Conservation (phyloP, 441 rosid genomes). For the Omphalea diandra region DNA sequence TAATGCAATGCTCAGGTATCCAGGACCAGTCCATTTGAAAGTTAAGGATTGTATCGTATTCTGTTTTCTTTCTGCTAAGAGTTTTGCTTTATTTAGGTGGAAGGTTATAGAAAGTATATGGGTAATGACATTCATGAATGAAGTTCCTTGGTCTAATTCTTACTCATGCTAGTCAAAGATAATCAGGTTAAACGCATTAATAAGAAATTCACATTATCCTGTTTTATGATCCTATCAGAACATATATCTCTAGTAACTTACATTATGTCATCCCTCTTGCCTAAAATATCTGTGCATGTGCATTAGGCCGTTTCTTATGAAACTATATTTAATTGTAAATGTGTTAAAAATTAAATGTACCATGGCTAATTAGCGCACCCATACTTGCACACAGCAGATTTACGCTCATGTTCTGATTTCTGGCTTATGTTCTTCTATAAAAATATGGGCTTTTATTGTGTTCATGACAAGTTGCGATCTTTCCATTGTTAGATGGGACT, state of each 20-base stretch:
- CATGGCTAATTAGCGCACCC: not conserved
- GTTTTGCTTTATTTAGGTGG: not conserved
- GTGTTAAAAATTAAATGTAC: not conserved
- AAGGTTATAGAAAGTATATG: not conserved
- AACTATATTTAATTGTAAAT: constrained; percentile 4
- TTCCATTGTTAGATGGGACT: constrained; percentile 62
- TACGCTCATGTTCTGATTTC: not conserved
- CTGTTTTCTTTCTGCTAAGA: not conserved
- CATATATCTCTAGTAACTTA: not conserved
- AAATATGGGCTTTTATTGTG: not conserved
- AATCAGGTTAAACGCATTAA: too few relatives aligned
- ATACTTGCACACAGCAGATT: not conserved
- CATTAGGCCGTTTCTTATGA: not conserved
- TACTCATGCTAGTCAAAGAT: too few relatives aligned
- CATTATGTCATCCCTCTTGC: not conserved
- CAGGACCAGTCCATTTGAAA: constrained; percentile 10
- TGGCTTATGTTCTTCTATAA: not conserved
- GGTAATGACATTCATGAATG: not conserved
- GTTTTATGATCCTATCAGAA: not conserved
- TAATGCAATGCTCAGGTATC: constrained; percentile 71
- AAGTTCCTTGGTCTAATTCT: not conserved
- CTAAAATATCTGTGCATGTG: not conserved
- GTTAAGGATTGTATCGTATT: not conserved
- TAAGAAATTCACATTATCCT: too few relatives aligned
- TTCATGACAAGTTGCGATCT: constrained; percentile 11